A percentile compares a stretch with the other conserved stretches of the same genome.
Evolutionary conservation across 2,329 filamentous ascomycete genomes (phyloP).

Genomic region (Periconia macrospinosa): DNA sequence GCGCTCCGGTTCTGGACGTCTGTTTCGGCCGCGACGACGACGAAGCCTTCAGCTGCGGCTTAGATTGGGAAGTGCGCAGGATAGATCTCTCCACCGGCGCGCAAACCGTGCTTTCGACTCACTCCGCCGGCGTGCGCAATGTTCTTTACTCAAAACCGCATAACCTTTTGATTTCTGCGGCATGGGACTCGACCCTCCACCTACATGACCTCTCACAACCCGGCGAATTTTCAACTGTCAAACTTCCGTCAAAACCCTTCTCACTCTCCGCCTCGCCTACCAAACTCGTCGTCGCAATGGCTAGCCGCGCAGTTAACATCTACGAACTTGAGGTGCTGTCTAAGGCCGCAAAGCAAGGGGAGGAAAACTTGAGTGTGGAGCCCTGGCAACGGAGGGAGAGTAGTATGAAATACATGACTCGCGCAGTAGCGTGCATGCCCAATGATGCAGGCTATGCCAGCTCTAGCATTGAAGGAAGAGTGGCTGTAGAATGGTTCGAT

Average conservation of each 20-base stretch:
- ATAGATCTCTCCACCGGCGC: conserved; percentile 74
- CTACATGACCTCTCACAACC: conserved; percentile 68
- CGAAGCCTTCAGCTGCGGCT: conserved; percentile 81
- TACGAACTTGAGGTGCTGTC: conserved; percentile 79
- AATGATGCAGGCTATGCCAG: conserved; percentile 93
- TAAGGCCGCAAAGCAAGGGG: conserved; percentile 28
- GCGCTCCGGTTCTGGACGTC: conserved; percentile 84
- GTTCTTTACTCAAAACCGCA: conserved; percentile 80
- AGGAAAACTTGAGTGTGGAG: conserved; percentile 55
- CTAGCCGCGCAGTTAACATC: conserved; percentile 87
- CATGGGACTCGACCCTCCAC: conserved; percentile 91
- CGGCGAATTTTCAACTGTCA: conserved; percentile 63
- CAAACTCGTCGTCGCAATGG: conserved; percentile 95
- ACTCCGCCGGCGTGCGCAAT: conserved; percentile 77
- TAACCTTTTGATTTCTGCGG: conserved; percentile 80
- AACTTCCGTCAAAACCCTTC: conserved; percentile 84
- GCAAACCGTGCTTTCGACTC: conserved; percentile 75
- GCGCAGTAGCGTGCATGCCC: conserved; percentile 93
- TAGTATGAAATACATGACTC: conserved; percentile 92
- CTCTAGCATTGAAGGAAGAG: conserved; percentile 88
- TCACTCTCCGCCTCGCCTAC: conserved; percentile 76
- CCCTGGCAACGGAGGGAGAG: conserved; percentile 95
- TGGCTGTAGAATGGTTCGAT: conserved; percentile 98
- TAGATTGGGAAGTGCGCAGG: conserved; percentile 82
- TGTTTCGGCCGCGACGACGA: conserved; percentile 84